phyloP scores from a whole-genome alignment of 768 basidiomycete genomes.

The Lyophyllum atratum region DNA sequence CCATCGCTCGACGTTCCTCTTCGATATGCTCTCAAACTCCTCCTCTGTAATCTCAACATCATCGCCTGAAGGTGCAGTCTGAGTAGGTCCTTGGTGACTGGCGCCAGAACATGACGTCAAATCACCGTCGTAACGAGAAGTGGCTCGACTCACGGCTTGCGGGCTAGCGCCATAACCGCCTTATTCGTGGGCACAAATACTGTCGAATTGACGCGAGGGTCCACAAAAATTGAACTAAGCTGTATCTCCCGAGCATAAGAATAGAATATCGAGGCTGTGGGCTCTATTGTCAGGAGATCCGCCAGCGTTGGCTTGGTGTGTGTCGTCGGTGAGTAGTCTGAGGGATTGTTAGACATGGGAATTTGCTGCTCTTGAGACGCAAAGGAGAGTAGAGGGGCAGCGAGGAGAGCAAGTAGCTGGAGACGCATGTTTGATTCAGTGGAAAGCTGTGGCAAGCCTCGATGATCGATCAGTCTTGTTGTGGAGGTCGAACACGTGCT shows the following conservation, averaged over 20 bases:
- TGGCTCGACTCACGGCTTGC: conserved; percentile 73
- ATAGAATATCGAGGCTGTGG: conserved; percentile 79
- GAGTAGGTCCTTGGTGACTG: conserved; percentile 65
- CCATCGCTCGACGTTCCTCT: conserved; percentile 76
- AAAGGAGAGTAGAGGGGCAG: conserved; percentile 29
- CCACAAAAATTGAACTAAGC: conserved; percentile 53
- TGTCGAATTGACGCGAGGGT: conserved; percentile 44
- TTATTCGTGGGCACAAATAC: conserved; percentile 86
- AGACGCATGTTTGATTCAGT: conserved; percentile 31
- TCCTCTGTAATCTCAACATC: conserved; percentile 62
- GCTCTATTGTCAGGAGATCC: conserved; percentile 78
- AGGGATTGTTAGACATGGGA: conserved; percentile 22
- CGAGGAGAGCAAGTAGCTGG: conserved; percentile 29
- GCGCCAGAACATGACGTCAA: conserved; percentile 5
- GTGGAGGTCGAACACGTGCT: neutral
- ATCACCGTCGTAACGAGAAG: neutral
- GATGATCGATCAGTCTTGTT: neutral
- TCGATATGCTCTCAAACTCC: conserved; percentile 61
- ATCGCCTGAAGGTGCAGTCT: conserved; percentile 33
- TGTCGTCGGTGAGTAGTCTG: conserved; percentile 36
- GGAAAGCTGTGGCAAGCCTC: too few relatives aligned
- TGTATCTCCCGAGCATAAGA: conserved; percentile 77
- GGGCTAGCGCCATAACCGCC: conserved; percentile 77
- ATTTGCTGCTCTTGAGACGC: conserved; percentile 38
- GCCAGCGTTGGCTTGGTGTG: conserved; percentile 58